Conservation (phyloP, 306 rosid genomes). For the Malus orientalis region DNA sequence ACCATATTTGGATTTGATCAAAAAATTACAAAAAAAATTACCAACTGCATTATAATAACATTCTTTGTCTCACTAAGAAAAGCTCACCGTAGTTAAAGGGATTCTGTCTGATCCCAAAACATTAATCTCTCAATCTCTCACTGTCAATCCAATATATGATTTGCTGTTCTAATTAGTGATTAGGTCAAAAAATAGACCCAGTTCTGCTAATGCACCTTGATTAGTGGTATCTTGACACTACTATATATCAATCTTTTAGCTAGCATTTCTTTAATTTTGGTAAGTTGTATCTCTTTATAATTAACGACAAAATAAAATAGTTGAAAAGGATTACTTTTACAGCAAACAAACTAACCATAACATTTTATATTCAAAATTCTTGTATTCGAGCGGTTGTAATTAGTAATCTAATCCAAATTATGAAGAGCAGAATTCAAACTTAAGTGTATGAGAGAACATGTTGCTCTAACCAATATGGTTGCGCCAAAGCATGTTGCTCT, state of each 20-base stretch:
- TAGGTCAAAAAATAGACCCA: neutral
- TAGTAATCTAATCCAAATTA: no score
- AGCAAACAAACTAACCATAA: no score
- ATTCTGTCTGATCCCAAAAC: constrained; percentile 19
- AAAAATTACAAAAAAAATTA: no score
- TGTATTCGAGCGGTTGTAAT: no score
- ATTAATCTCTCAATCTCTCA: neutral
- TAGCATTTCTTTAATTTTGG: neutral
- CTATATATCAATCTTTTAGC: neutral
- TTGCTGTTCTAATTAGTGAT: neutral
- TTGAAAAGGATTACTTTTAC: no score
- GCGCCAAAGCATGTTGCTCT: no score
- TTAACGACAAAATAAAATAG: no score
- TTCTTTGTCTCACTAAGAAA: neutral
- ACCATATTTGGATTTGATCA: neutral
- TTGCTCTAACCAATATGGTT: no score
- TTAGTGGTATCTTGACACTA: neutral
- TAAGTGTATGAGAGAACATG: no score
- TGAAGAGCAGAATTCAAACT: no score
- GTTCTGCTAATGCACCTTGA: neutral
- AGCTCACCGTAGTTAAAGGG: constrained; percentile 22
- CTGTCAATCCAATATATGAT: neutral
- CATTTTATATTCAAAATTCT: no score
- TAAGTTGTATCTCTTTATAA: neutral
- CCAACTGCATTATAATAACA: neutral